These are phyloP conservation scores for Caulochytrium protostelioides DNA, from an alignment of 371 early-diverging fungal species.

Conservation along the genomic window DNA sequence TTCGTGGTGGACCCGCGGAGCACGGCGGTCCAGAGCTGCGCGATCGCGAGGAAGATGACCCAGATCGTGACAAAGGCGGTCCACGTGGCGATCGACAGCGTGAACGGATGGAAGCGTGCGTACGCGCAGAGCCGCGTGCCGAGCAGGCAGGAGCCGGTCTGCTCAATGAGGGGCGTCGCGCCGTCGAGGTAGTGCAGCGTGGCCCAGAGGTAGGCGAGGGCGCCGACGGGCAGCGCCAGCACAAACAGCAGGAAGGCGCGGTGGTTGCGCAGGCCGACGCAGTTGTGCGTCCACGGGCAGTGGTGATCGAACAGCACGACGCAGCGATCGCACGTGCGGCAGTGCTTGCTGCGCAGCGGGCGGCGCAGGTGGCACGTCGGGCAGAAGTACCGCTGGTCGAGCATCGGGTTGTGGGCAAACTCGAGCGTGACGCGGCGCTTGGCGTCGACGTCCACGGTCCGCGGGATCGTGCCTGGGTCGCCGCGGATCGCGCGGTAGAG, in stretches of 20 bases:
- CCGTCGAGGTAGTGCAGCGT: neutral
- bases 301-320: constrained; percentile 98
- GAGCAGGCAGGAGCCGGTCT: neutral
- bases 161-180: neutral
- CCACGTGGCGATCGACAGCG: too few relatives aligned
- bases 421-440: constrained; percentile 7
- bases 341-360: constrained; percentile 94
- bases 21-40: too few relatives aligned
- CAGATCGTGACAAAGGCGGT: too few relatives aligned
- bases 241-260: constrained; percentile 59
- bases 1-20: constrained; percentile 85
- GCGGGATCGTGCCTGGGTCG: constrained; percentile 65
- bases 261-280: constrained; percentile 78
- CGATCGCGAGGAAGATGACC: too few relatives aligned
- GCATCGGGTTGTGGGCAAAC: constrained; percentile 39
- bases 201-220: neutral
- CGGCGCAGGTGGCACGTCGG: constrained; percentile 52
- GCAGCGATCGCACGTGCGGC: constrained; percentile 85
- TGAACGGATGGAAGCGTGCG: too few relatives aligned
- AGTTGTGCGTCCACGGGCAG: constrained; percentile 84
- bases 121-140: neutral
- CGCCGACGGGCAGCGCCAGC: constrained; percentile 21
- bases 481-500: constrained; percentile 46
- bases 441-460: constrained; percentile 4
- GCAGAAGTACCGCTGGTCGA: constrained; percentile 64